phyloP scores from a whole-genome alignment of 805 yeast genomes.

The Isabelozyma pseudorhagii region DNA sequence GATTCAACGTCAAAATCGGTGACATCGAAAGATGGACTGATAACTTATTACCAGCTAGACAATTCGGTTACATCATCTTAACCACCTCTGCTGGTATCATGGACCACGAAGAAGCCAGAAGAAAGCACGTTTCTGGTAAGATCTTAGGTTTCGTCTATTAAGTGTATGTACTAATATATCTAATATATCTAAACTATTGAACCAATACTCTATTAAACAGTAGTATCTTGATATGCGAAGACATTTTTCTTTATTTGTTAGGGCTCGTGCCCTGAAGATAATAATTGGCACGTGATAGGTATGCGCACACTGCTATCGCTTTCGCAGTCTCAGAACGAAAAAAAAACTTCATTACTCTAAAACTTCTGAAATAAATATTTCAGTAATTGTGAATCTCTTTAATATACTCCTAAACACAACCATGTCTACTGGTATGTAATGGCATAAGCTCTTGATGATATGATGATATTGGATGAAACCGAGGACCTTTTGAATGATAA shows the following conservation, averaged over 20 bases:
- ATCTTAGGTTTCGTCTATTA: slow-evolving; percentile 97
- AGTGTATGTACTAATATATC: slow-evolving; percentile 9
- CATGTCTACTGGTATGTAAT: slow-evolving; percentile 35
- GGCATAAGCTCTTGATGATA: neutral
- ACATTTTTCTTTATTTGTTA: neutral
- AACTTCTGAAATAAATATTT: neutral
- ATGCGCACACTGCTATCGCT: neutral
- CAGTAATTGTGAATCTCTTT: neutral
- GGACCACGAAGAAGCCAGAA: slow-evolving; percentile 99
- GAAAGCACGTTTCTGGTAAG: slow-evolving; percentile 99
- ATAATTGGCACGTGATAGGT: neutral
- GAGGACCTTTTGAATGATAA: neutral
- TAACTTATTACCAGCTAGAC: slow-evolving; percentile 98
- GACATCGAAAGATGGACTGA: slow-evolving; percentile 99
- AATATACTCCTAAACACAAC: slow-evolving; percentile 6
- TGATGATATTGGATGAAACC: neutral
- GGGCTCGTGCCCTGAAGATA: neutral
- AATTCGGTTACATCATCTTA: slow-evolving; percentile 95
- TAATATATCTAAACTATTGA: neutral
- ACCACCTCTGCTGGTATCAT: slow-evolving; percentile 99
- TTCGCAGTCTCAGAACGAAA: neutral
- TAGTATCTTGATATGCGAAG: too few relatives aligned
- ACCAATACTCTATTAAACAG: too few relatives aligned
- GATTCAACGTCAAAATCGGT: slow-evolving; percentile 93
- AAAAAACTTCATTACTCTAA: neutral